Evolutionary conservation across 2,329 filamentous ascomycete genomes (phyloP), one percentile per base, ranked within the genome.

Genomic region (Nothophoma quercina): DNA sequence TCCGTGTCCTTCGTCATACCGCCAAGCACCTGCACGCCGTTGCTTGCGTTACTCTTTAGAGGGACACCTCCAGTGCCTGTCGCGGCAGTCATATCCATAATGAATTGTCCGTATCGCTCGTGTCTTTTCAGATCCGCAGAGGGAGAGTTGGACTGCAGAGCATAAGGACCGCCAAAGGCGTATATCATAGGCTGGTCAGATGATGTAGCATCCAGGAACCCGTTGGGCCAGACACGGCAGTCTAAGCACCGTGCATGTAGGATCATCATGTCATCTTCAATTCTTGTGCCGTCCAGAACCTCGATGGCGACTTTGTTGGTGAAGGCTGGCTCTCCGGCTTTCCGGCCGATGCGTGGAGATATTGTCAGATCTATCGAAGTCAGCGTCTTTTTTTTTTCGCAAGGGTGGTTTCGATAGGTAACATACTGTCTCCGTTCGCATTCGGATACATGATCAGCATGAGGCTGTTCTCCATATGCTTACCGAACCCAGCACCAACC

Each of bases 361-460:
- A 77, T 60, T 1, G 71, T 76, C 15, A 78, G 61, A 29, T 71
- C 71, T 71, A 50, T 22, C 18, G 9, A 16, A 4, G 5, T 49
- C 19, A 49, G 46, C 29, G 36, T 64, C 47, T 65, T 51, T 7
- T 26, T 25, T 16, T 26, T 6, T 18, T 7, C 2, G 8, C n/a
- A n/a, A n/a, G n/a, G n/a, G n/a, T n/a, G n/a, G n/a, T n/a, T n/a
- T n/a, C n/a, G 9, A n/a, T 18, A 5, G 7, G n/a, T n/a, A 15
- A 52, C 64, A 41, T 66, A 69, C 73, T 73, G 12, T 69, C 63
- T 26, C 70, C 70, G 9, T 67, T 54, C 3, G 62, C 60, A 29
- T 69, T 67, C 2, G 74, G 69, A 60, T 80, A 79, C 52, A 78
- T 70, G 34, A 80, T 64, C 30, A 80, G 68, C 70, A 80, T 80